Evolutionary conservation across 2,329 filamentous ascomycete genomes (phyloP).

Genomic region (Sclerotinia spermophila): DNA sequence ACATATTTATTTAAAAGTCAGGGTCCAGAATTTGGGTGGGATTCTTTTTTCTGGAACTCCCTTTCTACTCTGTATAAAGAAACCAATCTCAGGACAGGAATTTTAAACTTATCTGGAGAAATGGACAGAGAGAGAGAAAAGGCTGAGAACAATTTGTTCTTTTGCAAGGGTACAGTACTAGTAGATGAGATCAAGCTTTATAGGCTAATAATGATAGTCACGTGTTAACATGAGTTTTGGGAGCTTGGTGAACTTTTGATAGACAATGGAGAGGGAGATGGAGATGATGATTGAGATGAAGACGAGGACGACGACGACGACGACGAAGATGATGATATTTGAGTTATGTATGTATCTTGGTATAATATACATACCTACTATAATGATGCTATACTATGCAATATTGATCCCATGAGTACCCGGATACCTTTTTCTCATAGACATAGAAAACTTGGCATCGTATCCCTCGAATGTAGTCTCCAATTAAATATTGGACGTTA

Average conservation of each 20-base stretch:
- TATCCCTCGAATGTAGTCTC: not conserved
- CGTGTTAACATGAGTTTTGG: not conserved
- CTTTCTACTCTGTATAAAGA: too few species aligned
- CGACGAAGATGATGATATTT: not conserved
- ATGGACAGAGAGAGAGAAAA: not conserved
- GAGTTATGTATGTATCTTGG: too few species aligned
- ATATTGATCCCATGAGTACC: not conserved
- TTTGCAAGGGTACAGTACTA: constrained; percentile 15
- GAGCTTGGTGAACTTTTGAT: not conserved
- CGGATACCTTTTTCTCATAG: not conserved
- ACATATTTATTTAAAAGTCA: not conserved
- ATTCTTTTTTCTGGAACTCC: constrained; percentile 11
- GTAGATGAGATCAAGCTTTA: constrained; percentile 7
- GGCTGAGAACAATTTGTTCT: constrained; percentile 9
- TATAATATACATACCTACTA: not conserved
- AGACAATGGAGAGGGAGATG: not conserved
- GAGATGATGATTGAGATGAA: too few species aligned
- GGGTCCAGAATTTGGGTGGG: constrained; percentile 14
- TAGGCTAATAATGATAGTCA: not conserved
- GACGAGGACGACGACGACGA: too few species aligned
- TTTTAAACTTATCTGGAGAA: constrained; percentile 18
- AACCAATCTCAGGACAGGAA: constrained; percentile 17
- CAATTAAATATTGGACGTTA: not conserved
- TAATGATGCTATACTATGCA: not conserved
- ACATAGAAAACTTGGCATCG: not conserved